These are phyloP conservation scores for Musa schizocarpa DNA, from an alignment of 176 grass and related monocot species.

Conservation along the genomic window DNA sequence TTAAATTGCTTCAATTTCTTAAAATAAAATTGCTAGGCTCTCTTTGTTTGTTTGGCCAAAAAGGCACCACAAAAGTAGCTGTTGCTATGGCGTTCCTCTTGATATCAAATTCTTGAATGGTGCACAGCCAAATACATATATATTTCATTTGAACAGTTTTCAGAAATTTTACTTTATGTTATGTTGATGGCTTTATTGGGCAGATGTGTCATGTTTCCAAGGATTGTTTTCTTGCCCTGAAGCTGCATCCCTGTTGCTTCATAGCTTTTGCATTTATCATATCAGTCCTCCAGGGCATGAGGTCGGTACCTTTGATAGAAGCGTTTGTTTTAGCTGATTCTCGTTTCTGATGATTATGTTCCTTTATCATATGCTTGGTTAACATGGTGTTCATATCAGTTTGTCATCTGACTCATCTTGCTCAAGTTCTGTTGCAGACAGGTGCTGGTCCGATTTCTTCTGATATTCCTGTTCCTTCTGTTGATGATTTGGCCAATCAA, in stretches of 20 bases:
- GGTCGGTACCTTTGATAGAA: background rate
- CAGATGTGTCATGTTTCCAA: background rate
- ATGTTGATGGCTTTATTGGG: no score
- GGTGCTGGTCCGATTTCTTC: slow-evolving; percentile 7
- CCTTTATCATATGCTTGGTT: background rate
- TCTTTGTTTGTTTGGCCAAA: background rate
- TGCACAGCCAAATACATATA: no score
- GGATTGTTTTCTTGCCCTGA: no score
- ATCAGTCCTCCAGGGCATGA: background rate
- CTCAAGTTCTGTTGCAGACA: slow-evolving; percentile 12
- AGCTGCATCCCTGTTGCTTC: no score
- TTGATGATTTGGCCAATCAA: slow-evolving; percentile 21
- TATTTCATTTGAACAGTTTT: no score
- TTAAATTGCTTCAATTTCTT: no score
- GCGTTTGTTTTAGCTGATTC: background rate
- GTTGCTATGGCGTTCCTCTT: no score
- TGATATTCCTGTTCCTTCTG: slow-evolving; percentile 8
- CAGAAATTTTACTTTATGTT: no score
- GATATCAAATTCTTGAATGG: no score
- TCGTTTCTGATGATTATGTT: background rate
- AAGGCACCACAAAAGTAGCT: no score
- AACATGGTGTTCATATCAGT: background rate
- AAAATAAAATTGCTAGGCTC: no score
- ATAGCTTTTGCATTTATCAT: no score
- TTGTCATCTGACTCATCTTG: background rate